These are phyloP conservation scores for Termitomyces sp. DNA, from an alignment of 768 basidiomycete species.

Conservation along the genomic window DNA sequence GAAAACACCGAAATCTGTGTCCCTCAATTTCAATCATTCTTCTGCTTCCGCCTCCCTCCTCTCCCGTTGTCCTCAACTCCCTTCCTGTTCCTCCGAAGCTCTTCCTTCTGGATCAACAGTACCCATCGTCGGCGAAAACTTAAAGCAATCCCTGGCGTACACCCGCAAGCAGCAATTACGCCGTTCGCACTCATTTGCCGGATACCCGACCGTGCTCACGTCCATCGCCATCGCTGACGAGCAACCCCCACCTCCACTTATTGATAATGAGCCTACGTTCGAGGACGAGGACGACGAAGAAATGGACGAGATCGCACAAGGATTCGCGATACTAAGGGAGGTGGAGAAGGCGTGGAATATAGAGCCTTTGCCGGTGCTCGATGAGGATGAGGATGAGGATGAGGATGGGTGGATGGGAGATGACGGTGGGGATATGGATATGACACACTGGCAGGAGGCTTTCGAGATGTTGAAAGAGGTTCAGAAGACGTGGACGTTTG, in stretches of 20 bases:
- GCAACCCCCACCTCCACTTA: too few relatives aligned
- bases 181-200: not conserved
- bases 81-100: too few relatives aligned
- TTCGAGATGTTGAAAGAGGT: not conserved
- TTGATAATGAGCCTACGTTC: not conserved
- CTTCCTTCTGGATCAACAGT: not conserved
- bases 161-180: not conserved
- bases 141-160: too few relatives aligned
- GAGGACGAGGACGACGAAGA: not conserved
- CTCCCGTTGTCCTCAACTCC: not conserved
- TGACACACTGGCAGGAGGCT: too few relatives aligned
- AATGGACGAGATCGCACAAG: not conserved
- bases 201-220: not conserved
- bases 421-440: not conserved
- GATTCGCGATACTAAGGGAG: not conserved
- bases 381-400: not conserved
- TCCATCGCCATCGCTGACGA: not conserved
- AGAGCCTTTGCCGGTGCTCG: not conserved
- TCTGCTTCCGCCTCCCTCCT: not conserved
- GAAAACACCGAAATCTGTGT: not conserved
- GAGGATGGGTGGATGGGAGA: not conserved
- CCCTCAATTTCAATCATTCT: not conserved
- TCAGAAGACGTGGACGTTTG: not conserved
- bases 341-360: not conserved
- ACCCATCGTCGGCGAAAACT: not conserved